A percentile compares a stretch with the other conserved stretches of the same genome.
Conservation (phyloP, 148 eudicot genomes). For the Cornus kousa region DNA sequence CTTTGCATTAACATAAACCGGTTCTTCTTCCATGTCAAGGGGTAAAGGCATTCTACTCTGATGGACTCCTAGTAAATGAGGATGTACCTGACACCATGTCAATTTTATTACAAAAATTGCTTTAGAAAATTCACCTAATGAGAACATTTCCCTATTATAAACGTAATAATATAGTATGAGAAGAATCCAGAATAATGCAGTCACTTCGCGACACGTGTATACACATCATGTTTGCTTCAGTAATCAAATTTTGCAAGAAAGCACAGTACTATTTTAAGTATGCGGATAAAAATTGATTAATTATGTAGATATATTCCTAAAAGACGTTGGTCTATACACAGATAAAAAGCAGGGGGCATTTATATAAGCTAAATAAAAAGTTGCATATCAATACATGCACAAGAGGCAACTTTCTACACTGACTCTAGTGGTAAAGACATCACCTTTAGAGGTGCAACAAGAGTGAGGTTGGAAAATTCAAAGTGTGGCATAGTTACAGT, state of each 20-base stretch:
- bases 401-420: background rate
- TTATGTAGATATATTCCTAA: background rate
- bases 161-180: background rate
- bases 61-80: constrained; percentile 53
- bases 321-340: background rate
- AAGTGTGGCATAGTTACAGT: background rate
- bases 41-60: constrained; percentile 62
- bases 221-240: background rate
- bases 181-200: background rate
- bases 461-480: background rate
- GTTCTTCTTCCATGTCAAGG: constrained; percentile 74
- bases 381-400: too few relatives aligned
- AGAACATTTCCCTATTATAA: background rate
- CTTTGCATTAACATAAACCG: constrained; percentile 77
- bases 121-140: background rate
- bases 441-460: background rate
- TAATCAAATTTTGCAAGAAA: background rate
- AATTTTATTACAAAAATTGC: background rate
- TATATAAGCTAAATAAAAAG: too few relatives aligned
- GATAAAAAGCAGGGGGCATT: background rate
- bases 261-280: too few relatives aligned
- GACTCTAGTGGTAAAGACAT: background rate
- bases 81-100: constrained; percentile 42
- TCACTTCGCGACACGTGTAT: background rate
- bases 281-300: background rate